Evolutionary conservation across 768 basidiomycete species (phyloP), one percentile per base, ranked within the genome.

Genomic region (Boletus subcaerulescens): DNA sequence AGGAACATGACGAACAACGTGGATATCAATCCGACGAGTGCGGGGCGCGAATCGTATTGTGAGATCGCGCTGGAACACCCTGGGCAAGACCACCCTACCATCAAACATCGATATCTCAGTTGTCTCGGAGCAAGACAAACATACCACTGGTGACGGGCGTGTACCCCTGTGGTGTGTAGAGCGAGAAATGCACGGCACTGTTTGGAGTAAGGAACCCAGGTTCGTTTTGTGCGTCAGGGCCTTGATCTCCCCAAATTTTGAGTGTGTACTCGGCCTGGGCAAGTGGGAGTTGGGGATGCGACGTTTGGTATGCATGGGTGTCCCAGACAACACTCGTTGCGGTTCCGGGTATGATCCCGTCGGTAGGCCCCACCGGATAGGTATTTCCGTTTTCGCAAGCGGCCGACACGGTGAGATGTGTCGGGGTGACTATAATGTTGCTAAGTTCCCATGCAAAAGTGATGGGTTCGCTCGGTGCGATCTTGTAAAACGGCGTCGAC

Each of bases 361-460:
- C 63, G 20, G 80, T 78, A 3, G 82, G 79, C 2, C 83, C 84
- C 22, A 87, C 79, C 15, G 82, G 78, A 64, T 84, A 87, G n/a
- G 84, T 85, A 66, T 80, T 79, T 13, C 83, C 82, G 66, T 86
- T 84, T 6, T 79, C 77, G 64, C 83, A 84, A 44, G 79, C 76
- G 20, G 85, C 86, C 42, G 79, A 77, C 49, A 87, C 70, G 11
- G 85, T 87, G 55, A 87, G 73, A 52, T 71, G 68, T 10, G 74
- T 69, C 0, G 93, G 93, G 0, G 81, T 85, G 40, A 76, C 80
- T 60, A 87, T 73, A 40, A 98, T 75, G 53, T 78, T 77, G 15
- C 91, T 91, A 64, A 93, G 81, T 72, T 92, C 93, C 95, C 93
- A 97, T 12, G 80, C 94, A 69, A 97, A 91, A 20, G 93, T 96